phyloP scores from a whole-genome alignment of 257 asterid species.

The Scutellaria minor region DNA sequence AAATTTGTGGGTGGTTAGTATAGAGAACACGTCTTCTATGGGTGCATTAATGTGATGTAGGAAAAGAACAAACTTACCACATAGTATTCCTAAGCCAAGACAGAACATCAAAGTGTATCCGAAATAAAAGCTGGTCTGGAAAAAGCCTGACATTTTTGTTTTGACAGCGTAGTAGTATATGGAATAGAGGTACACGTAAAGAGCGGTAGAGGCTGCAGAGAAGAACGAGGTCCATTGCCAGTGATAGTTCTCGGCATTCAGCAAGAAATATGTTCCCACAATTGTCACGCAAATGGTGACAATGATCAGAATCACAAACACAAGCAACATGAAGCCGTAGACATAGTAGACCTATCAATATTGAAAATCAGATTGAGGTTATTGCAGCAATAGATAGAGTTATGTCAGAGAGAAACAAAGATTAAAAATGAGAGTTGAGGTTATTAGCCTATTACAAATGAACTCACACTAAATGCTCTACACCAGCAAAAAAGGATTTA shows the following conservation, averaged over 20 bases:
- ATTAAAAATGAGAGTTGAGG: neutral
- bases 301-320: conserved; percentile 75
- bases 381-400: neutral
- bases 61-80: conserved; percentile 54
- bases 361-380: conserved; percentile 13
- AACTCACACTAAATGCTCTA: no score
- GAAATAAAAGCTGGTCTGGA: conserved; percentile 89
- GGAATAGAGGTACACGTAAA: conserved; percentile 73
- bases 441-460: neutral
- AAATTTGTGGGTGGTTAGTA: conserved; percentile 17
- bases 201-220: conserved; percentile 84
- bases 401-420: neutral
- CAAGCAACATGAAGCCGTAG: conserved; percentile 85
- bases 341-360: conserved; percentile 79
- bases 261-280: conserved; percentile 88
- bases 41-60: no score
- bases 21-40: neutral
- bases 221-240: conserved; percentile 92
- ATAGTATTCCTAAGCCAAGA: conserved; percentile 76
- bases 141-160: conserved; percentile 88
- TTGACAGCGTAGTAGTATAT: conserved; percentile 72
- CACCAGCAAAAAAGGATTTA: no score
- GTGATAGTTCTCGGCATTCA: conserved; percentile 85
- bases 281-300: conserved; percentile 87
- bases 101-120: conserved; percentile 89